Conservation (phyloP, 495 filamentous ascomycete species). For the Neurospora cerealis region DNA sequence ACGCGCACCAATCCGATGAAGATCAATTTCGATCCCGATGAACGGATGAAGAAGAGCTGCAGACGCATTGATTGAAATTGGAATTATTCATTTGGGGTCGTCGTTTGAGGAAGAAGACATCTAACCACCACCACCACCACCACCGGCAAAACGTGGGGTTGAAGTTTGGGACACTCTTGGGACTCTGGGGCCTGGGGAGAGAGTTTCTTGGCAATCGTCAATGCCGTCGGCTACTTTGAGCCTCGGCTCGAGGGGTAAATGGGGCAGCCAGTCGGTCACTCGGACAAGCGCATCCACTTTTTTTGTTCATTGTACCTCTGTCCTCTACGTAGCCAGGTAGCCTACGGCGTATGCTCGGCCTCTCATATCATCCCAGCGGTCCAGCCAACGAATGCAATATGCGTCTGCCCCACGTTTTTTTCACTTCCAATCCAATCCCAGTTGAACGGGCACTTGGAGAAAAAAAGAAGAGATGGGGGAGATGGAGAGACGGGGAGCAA, state of each 20-base stretch:
- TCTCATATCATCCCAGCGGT: neutral
- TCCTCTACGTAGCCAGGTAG: neutral
- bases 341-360: neutral
- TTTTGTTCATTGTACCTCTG: constrained; percentile 1
- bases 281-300: constrained; percentile 13
- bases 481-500: neutral
- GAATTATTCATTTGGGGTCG: neutral
- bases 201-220: neutral
- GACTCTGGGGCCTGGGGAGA: neutral
- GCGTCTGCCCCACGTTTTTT: neutral
- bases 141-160: neutral
- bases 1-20: neutral
- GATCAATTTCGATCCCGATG: neutral
- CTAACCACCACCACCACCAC: neutral
- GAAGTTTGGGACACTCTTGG: neutral
- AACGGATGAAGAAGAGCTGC: neutral
- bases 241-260: constrained; percentile 20
- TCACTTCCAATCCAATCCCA: neutral
- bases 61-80: neutral
- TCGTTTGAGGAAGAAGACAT: neutral
- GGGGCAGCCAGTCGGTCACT: neutral
- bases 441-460: neutral
- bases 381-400: neutral
- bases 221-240: constrained; percentile 8
- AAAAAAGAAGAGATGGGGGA: neutral